Evolutionary conservation across 129 eudicot species (phyloP).

Genomic region (Centrapalus pauciflorus): DNA sequence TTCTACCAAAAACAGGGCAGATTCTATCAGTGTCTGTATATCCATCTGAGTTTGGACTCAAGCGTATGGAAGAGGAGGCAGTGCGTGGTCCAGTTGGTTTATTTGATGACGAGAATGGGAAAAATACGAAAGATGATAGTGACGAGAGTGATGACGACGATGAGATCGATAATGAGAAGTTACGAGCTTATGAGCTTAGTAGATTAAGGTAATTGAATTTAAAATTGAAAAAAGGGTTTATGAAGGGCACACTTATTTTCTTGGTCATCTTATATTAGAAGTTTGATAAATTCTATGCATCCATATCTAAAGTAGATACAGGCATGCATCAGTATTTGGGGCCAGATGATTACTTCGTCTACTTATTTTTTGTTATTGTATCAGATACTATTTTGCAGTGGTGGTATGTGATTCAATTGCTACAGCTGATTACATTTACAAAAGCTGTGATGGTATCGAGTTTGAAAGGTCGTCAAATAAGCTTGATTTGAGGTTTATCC

Average conservation of each 20-base stretch:
- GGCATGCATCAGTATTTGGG: too few relatives aligned
- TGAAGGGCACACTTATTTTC: not conserved
- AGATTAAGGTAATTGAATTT: slow-evolving; percentile 59
- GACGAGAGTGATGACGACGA: slow-evolving; percentile 42
- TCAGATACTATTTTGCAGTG: slow-evolving; percentile 92
- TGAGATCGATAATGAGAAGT: slow-evolving; percentile 55
- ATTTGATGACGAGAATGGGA: slow-evolving; percentile 53
- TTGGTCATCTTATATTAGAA: not conserved
- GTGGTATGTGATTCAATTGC: slow-evolving; percentile 87
- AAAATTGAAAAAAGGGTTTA: not conserved
- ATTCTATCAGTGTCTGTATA: slow-evolving; percentile 71
- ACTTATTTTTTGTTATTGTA: not conserved
- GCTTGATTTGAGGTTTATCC: slow-evolving; percentile 91
- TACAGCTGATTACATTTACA: slow-evolving; percentile 84
- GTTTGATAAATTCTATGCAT: not conserved
- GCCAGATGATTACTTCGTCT: not conserved
- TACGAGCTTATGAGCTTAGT: slow-evolving; percentile 86
- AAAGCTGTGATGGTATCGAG: slow-evolving; percentile 87
- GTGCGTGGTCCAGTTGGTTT: slow-evolving; percentile 89
- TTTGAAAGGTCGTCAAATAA: slow-evolving; percentile 84
- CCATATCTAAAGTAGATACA: not conserved
- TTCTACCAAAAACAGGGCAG: slow-evolving; percentile 77
- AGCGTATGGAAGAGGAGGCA: slow-evolving; percentile 94
- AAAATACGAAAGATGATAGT: slow-evolving; percentile 31
- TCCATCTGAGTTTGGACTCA: slow-evolving; percentile 93